Percentiles rank a stretch among this genome's conserved stretches.
Conservation (phyloP, 2,329 filamentous ascomycete genomes). For the Penicillium sp. region DNA sequence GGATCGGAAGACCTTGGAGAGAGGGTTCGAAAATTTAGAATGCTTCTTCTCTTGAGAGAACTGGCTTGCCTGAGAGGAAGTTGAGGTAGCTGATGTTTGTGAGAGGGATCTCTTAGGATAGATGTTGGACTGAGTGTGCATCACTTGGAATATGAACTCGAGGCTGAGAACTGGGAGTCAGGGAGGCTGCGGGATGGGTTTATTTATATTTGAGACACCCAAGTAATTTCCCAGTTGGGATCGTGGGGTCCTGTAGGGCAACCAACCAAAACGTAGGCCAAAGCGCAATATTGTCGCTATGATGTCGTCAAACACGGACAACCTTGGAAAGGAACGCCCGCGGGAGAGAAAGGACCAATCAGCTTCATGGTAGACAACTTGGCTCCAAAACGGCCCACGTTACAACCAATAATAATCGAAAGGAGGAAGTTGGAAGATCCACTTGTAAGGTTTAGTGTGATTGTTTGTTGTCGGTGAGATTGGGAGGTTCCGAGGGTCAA, state of each 20-base stretch:
- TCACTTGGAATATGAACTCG: slow-evolving; percentile 8
- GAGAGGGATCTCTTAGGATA: slow-evolving; percentile 16
- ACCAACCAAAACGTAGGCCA: slow-evolving; percentile 15
- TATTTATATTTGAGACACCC: slow-evolving; percentile 15
- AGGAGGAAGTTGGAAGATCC: slow-evolving; percentile 3
- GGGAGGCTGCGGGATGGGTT: not conserved
- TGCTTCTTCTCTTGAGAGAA: slow-evolving; percentile 13
- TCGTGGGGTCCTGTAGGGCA: slow-evolving; percentile 16
- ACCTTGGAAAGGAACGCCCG: not conserved
- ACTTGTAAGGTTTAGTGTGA: slow-evolving; percentile 22
- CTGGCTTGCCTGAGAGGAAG: slow-evolving; percentile 14
- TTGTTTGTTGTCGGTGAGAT: slow-evolving; percentile 16
- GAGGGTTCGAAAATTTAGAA: slow-evolving; percentile 9
- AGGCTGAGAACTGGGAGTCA: not conserved
- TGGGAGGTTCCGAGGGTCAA: not conserved
- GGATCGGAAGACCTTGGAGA: slow-evolving; percentile 17
- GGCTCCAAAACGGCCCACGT: slow-evolving; percentile 1
- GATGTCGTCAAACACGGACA: slow-evolving; percentile 1
- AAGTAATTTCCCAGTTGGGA: not conserved
- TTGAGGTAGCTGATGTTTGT: slow-evolving; percentile 16
- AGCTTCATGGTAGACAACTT: not conserved
- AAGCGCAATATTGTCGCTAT: not conserved
- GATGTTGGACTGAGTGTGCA: slow-evolving; percentile 12
- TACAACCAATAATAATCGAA: slow-evolving; percentile 8
- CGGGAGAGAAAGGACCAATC: slow-evolving; percentile 6